phyloP scores from a whole-genome alignment of 345 rosid species.

The Eucalyptus pauciflora region DNA sequence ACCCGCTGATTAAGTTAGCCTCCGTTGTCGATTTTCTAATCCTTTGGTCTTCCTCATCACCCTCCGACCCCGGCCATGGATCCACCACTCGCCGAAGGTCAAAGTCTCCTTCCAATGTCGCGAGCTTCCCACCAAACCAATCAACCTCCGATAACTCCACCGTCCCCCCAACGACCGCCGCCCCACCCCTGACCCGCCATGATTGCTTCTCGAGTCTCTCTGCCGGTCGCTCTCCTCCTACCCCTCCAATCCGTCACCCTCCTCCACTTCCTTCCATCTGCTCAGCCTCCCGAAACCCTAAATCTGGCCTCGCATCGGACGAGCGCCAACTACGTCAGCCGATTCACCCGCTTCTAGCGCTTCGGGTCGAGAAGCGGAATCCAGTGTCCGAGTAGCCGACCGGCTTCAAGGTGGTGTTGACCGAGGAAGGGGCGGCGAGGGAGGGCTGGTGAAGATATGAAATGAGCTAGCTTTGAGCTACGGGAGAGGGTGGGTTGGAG shows the following conservation, averaged over 20 bases:
- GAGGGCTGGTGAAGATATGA: not conserved
- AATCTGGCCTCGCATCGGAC: not conserved
- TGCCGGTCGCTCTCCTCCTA: too few relatives aligned
- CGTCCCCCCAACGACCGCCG: not conserved
- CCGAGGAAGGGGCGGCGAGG: not conserved
- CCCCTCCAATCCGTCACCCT: too few relatives aligned
- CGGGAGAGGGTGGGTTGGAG: constrained; percentile 41
- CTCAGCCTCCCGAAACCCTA: not conserved
- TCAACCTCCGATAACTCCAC: not conserved
- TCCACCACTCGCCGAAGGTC: not conserved
- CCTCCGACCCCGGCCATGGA: not conserved
- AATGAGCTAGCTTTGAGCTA: constrained; percentile 57
- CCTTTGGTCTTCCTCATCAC: not conserved
- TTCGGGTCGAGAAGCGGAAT: not conserved
- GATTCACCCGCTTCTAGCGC: not conserved
- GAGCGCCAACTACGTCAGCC: not conserved
- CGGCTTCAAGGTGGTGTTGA: not conserved
- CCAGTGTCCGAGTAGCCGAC: not conserved
- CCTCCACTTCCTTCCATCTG: not conserved
- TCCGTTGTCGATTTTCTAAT: not conserved
- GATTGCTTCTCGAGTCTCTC: not conserved
- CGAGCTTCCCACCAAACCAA: not conserved
- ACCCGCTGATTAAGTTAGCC: not conserved
- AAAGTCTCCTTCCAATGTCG: not conserved
- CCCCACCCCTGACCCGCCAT: not conserved